phyloP scores from a whole-genome alignment of 768 basidiomycete species.

The Lentinula boryana region DNA sequence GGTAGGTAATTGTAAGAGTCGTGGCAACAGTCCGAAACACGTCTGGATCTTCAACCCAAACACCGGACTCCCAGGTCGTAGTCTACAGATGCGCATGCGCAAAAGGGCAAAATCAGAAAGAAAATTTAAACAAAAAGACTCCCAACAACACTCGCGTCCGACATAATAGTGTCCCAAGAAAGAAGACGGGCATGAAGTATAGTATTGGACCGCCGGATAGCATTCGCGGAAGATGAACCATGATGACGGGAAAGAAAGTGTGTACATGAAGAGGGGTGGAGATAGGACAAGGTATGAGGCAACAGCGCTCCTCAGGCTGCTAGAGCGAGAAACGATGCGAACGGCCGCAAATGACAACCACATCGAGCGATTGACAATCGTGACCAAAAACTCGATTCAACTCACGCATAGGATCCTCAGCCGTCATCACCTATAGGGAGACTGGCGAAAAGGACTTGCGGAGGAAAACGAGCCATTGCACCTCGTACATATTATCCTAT shows the following conservation, averaged over 20 bases:
- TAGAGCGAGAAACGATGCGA: slow-evolving; percentile 1
- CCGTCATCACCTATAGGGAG: slow-evolving; percentile 4
- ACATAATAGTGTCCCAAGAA: background rate
- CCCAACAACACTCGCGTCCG: background rate
- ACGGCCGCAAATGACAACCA: background rate
- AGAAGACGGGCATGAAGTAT: background rate
- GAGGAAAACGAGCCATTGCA: background rate
- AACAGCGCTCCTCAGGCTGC: background rate
- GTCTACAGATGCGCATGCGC: slow-evolving; percentile 7
- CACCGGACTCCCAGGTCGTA: background rate
- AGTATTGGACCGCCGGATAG: background rate
- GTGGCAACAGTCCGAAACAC: background rate
- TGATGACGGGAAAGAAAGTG: background rate
- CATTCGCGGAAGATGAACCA: background rate
- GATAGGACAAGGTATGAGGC: background rate
- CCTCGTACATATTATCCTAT: background rate
- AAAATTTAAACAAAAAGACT: background rate
- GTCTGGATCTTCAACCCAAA: background rate
- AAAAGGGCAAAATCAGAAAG: background rate
- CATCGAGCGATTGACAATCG: background rate
- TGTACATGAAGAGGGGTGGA: too few relatives aligned
- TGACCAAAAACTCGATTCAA: background rate
- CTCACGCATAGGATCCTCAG: background rate
- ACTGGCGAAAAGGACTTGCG: background rate
- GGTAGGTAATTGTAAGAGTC: background rate